Conservation (phyloP, 1,284 basidiomycete genomes). For the Fistulinella cinereoalba region DNA sequence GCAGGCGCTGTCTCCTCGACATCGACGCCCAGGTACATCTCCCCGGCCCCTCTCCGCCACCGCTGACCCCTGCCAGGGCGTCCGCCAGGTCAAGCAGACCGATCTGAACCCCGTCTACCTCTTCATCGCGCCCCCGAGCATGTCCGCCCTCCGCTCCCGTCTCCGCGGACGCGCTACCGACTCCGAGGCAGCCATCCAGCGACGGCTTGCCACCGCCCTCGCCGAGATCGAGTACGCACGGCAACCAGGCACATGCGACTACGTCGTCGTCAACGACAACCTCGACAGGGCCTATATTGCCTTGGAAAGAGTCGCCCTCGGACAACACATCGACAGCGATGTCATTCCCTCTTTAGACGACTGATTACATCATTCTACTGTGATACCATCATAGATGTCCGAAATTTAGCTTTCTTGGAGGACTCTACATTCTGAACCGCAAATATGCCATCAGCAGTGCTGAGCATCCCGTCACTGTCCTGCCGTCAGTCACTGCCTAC, state of each 20-base stretch:
- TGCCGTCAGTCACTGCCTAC: constrained; percentile 10
- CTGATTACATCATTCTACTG: constrained; percentile 25
- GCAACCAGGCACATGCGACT: constrained; percentile 71
- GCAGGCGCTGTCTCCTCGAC: constrained; percentile 87
- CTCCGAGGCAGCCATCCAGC: constrained; percentile 67
- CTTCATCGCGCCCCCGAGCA: constrained; percentile 89
- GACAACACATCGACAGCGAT: constrained; percentile 55
- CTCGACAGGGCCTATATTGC: constrained; percentile 78
- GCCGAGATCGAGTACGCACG: constrained; percentile 87
- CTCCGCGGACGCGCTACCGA: constrained; percentile 86
- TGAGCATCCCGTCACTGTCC: constrained; percentile 79
- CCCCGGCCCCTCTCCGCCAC: neutral
- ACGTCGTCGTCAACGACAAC: constrained; percentile 91
- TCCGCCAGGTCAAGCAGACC: constrained; percentile 82
- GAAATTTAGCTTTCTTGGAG: neutral
- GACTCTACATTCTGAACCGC: constrained; percentile 52
- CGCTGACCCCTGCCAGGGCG: constrained; percentile 57
- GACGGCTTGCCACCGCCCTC: constrained; percentile 78
- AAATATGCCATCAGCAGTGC: constrained; percentile 84
- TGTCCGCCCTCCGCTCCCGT: constrained; percentile 64
- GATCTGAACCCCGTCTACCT: constrained; percentile 84
- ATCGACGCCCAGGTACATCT: constrained; percentile 83
- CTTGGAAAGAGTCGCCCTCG: constrained; percentile 71
- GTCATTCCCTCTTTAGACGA: constrained; percentile 58
- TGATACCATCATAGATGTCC: constrained; percentile 14